A percentile compares a stretch with the other conserved stretches of the same genome.
phyloP scores from a whole-genome alignment of 176 grass and related monocot genomes.

The Chloris gayana region DNA sequence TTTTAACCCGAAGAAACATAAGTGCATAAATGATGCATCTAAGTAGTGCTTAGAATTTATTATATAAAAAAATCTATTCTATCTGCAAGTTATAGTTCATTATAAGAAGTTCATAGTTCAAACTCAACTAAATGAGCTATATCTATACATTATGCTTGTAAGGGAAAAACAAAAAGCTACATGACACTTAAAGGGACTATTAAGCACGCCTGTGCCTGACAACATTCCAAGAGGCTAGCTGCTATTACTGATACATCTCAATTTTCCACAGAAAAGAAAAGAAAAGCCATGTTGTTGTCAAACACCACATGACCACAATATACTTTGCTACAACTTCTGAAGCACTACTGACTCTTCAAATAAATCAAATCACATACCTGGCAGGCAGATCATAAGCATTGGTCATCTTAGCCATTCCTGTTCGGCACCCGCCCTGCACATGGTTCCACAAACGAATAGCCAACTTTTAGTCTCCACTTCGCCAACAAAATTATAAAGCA shows the following conservation, averaged over 20 bases:
- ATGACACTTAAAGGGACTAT: background rate
- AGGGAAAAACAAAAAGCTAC: background rate
- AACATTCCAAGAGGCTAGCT: background rate
- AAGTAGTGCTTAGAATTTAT: background rate
- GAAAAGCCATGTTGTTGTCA: background rate
- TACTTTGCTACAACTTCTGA: background rate
- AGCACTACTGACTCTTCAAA: background rate
- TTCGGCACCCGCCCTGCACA: slow-evolving; percentile 83
- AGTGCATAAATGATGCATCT: background rate
- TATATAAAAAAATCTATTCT: background rate
- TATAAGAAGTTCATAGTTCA: background rate
- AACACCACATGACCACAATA: background rate
- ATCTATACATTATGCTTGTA: background rate
- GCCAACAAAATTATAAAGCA: slow-evolving; percentile 20
- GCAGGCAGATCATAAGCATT: slow-evolving; percentile 90
- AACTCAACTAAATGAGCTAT: background rate
- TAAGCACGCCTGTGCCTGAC: background rate
- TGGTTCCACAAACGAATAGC: slow-evolving; percentile 31
- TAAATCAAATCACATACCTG: slow-evolving; percentile 53
- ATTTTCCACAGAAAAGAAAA: no score
- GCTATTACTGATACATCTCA: slow-evolving; percentile 1
- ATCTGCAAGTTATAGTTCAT: background rate
- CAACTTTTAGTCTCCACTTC: background rate
- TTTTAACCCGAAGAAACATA: background rate
- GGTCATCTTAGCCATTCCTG: slow-evolving; percentile 95